Evolutionary conservation across 73 alveolate genomes (phyloP).

Genomic region (Blepharisma stoltei): DNA sequence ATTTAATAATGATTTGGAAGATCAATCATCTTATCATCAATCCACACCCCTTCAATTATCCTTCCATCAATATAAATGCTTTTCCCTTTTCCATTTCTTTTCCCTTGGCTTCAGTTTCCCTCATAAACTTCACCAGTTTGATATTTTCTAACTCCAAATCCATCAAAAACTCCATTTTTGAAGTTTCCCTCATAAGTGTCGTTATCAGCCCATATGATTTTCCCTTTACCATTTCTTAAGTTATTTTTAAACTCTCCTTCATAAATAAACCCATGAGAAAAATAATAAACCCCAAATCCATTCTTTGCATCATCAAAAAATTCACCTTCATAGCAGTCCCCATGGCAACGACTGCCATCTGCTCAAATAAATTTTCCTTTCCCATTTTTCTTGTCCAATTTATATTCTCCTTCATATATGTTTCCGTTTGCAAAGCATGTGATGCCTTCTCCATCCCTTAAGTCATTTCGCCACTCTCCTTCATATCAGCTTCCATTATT

Average conservation of each 20-base stretch:
- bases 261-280: background rate
- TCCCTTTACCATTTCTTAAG: too few species aligned
- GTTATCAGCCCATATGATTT: background rate
- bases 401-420: conserved; percentile 70
- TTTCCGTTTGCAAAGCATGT: conserved; percentile 37
- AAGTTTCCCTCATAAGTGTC: too few species aligned
- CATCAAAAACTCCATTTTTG: too few species aligned
- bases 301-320: background rate
- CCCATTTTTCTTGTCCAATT: conserved; percentile 59
- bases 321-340: conserved; percentile 26
- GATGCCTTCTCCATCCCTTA: conserved; percentile 19
- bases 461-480: conserved; percentile 24
- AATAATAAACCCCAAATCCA: background rate
- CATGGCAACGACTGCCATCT: conserved; percentile 43
- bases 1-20: too few species aligned
- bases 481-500: conserved; percentile 26
- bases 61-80: too few species aligned
- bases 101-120: too few species aligned
- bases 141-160: too few species aligned
- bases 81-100: too few species aligned
- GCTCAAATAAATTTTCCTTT: conserved; percentile 52
- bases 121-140: too few species aligned
- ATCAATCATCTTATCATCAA: too few species aligned
- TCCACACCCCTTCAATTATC: too few species aligned
- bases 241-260: too few species aligned